Base-by-base conservation (phyloP, 2,329 filamentous ascomycete genomes). In the Chaetomiaceae sp. region DNA sequence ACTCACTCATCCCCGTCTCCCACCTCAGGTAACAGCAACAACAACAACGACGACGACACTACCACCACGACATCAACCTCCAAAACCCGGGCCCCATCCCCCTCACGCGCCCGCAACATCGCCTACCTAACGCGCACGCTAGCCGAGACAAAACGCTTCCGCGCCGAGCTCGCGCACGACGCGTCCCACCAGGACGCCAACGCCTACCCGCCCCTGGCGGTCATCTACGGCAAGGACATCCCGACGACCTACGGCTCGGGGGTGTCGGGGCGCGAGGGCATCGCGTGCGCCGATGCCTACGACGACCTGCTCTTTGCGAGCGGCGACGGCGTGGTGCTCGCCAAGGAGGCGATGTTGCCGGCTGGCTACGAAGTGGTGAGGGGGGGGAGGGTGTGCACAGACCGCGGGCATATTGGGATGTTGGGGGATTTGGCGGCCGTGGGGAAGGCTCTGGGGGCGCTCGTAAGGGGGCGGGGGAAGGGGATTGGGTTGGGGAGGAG, bases 281-380 rank as follows among this genome's bases (percentile, higher is more conserved):
- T 96, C 60, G 80, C 83, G 45, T 82, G 83, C 56, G 74, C 82
- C 0, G 89, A 95, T 67, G 85, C 83, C 0, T 96, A 95, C 66
- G 90, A 95, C 59, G 86, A 95, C 61, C 76, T 97, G 2, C 81
- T 89, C 0, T 96, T 96, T 71, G 86, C 87, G 0, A 86, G 85
- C 20, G 90, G 91, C 2, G 91, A 97, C 66, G 92, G 91, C 0
- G 91, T 97, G 0, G 90, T 92, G 50, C 77, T 96, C 6, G 89
- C 91, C 0, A 82, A 82, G 46, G 89, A 92, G 56, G 87, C 90
- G 0, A 92, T 95, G 88, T 70, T 95, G 38, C 91, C 91, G 0
- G 72, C 80, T 2, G 90, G 90, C 0, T 96, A 96, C 66, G 77
- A 80, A 44, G 75, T 87, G 32, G 89, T 85, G 1, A 81, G 79